These are phyloP conservation scores for Micromonas pusilla DNA, from an alignment of 139 green algal species.

Conservation along the genomic window DNA sequence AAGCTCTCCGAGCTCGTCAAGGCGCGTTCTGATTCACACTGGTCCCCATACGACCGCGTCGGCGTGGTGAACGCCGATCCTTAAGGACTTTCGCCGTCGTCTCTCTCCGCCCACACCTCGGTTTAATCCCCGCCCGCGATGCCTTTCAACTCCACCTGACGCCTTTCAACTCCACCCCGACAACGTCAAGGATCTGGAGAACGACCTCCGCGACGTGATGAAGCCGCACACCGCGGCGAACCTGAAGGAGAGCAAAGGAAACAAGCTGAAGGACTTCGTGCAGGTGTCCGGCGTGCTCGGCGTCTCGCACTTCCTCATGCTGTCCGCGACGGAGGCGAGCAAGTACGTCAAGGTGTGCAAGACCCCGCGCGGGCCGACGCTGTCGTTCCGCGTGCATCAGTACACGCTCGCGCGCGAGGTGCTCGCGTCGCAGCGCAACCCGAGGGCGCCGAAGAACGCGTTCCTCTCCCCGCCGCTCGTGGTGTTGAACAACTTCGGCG, in stretches of 20 bases:
- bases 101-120: too few relatives aligned
- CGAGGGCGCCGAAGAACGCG: constrained; percentile 42
- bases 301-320: constrained; percentile 89
- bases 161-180: too few relatives aligned
- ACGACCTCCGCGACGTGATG: constrained; percentile 85
- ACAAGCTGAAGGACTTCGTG: constrained; percentile 93
- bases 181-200: not conserved
- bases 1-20: constrained; percentile 43
- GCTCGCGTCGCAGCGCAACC: constrained; percentile 49
- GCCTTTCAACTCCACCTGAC: too few relatives aligned
- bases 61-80: too few relatives aligned
- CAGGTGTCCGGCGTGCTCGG: constrained; percentile 86
- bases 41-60: too few relatives aligned
- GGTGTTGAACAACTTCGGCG: constrained; percentile 84
- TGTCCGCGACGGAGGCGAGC: constrained; percentile 73
- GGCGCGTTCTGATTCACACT: too few relatives aligned
- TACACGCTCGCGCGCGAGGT: constrained; percentile 85
- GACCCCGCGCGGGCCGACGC: constrained; percentile 82
- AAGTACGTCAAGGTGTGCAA: constrained; percentile 82
- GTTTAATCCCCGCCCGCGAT: too few relatives aligned
- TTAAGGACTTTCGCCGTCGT: not conserved
- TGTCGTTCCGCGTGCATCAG: constrained; percentile 71
- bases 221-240: constrained; percentile 80
- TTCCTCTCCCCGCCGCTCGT: constrained; percentile 46
- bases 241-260: constrained; percentile 71